Conservation (phyloP, 2,329 filamentous ascomycete genomes). For the Tolypocladium inflatum region DNA sequence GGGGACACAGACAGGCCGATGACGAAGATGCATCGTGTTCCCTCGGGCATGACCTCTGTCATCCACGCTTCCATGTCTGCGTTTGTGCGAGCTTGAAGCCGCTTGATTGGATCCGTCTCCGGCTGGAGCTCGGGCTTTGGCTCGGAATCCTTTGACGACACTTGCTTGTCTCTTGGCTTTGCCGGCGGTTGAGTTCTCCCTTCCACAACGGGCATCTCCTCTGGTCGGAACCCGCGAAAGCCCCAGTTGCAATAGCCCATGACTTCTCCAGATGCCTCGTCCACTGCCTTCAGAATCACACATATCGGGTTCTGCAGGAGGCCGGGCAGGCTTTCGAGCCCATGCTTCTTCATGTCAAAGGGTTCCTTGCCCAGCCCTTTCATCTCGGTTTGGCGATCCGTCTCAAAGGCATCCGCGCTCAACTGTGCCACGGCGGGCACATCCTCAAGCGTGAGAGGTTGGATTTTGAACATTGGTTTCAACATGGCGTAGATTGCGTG, state of each 20-base stretch:
- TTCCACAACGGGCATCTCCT: constrained; percentile 10
- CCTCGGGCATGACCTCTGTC: constrained; percentile 20
- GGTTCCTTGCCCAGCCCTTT: constrained; percentile 19
- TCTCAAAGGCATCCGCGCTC: constrained; percentile 17
- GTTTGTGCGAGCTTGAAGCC: constrained; percentile 18
- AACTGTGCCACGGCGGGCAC: constrained; percentile 18
- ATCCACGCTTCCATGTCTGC: constrained; percentile 21
- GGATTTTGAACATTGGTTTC: constrained; percentile 9
- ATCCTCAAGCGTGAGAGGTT: constrained; percentile 14
- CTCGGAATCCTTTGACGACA: not conserved
- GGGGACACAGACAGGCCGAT: constrained; percentile 21
- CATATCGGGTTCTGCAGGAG: constrained; percentile 12
- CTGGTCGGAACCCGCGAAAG: constrained; percentile 16
- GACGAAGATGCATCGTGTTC: constrained; percentile 21
- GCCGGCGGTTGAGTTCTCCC: constrained; percentile 5
- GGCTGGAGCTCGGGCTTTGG: not conserved
- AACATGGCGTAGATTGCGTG: constrained; percentile 6
- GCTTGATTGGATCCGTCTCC: constrained; percentile 14
- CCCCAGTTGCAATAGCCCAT: constrained; percentile 22
- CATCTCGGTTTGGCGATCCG: constrained; percentile 25
- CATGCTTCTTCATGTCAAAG: constrained; percentile 16
- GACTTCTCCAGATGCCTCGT: constrained; percentile 15
- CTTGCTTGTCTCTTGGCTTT: not conserved
- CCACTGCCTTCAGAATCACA: constrained; percentile 22
- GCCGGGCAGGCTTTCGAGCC: constrained; percentile 11